Base-by-base conservation (phyloP, 371 early-diverging fungal genomes). In the Rhizopus stolonifer region DNA sequence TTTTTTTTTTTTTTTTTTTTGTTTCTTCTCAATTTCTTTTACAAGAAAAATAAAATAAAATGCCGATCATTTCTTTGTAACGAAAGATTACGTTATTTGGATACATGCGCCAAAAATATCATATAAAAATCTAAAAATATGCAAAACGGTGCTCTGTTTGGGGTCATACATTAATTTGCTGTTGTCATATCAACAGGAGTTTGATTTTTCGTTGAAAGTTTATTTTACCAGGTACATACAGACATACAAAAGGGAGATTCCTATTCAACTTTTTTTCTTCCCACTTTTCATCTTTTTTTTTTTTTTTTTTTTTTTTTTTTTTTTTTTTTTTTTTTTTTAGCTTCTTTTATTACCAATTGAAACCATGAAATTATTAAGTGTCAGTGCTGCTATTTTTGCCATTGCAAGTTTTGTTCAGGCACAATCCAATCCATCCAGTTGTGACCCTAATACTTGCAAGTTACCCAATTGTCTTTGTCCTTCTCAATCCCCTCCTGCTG, bases 401-500 rank as follows among this genome's bases (percentile, higher is more conserved):
- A 13, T 65, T 42, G 46, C 58, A 25, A 54, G 55, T n/a, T 22
- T 51, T 15, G 43, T 43, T 29, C 63, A 56, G 18, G 72, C 67
- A 13, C 73, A 74, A 48, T 65, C 66, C 17, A 62, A 65, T 9
- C 54, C 56, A 18, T 42, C 61, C 4, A 25, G 52, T 40, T 86
- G 89, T 60, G 85, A 89, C 54, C 68, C 88, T 9, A 72, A 74
- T 19, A 64, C 69, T 13, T 89, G 90, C 62, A 74, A 79, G 53
- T 76, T 79, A 52, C 90, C 90, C 2, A 72, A 58, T 5, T 89
- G 90, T 58, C 65, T 74, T 23, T 89, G 90, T 33, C 83, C 90
- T 13, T 81, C 86, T 7, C 44, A 58, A 24, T 72, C 64, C 1
- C 82, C 88, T 42, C 87, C 90, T 19, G 74, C 71, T 31, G 80